These are phyloP conservation scores for Yamadazyma philogaea DNA, from an alignment of 805 yeast species.

Conservation along the genomic window DNA sequence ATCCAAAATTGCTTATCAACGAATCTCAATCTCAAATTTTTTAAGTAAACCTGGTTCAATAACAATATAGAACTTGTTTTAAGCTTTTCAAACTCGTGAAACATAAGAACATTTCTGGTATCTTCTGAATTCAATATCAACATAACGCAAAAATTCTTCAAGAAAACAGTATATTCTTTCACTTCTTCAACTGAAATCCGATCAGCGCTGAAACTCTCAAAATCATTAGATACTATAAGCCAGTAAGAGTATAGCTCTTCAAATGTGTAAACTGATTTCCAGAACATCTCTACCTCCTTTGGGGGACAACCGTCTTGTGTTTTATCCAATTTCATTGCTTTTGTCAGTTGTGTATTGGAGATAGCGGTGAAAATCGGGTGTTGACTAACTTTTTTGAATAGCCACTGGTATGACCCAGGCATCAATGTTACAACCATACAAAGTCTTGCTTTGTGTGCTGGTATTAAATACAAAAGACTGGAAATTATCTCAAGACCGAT, in stretches of 20 bases:
- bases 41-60: constrained; percentile 60
- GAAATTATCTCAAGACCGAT: constrained; percentile 17
- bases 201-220: constrained; percentile 48
- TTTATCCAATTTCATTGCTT: constrained; percentile 1
- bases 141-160: constrained; percentile 50
- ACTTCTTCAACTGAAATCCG: constrained; percentile 41
- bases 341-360: constrained; percentile 12
- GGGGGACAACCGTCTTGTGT: background rate
- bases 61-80: constrained; percentile 45
- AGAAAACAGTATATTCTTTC: constrained; percentile 40
- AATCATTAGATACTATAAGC: constrained; percentile 64
- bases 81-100: constrained; percentile 16
- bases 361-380: constrained; percentile 18
- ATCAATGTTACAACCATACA: constrained; percentile 41
- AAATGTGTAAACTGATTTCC: constrained; percentile 44
- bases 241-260: constrained; percentile 65
- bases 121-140: constrained; percentile 39
- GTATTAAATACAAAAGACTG: constrained; percentile 35
- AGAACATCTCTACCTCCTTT: constrained; percentile 19
- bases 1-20: constrained; percentile 55
- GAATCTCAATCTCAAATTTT: constrained; percentile 60
- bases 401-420: constrained; percentile 36
- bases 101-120: background rate
- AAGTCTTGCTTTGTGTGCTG: constrained; percentile 34
- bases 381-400: constrained; percentile 24